phyloP scores from a whole-genome alignment of 78 protist genomes.

The slime mould (Dictyostelium discoideum) region DNA sequence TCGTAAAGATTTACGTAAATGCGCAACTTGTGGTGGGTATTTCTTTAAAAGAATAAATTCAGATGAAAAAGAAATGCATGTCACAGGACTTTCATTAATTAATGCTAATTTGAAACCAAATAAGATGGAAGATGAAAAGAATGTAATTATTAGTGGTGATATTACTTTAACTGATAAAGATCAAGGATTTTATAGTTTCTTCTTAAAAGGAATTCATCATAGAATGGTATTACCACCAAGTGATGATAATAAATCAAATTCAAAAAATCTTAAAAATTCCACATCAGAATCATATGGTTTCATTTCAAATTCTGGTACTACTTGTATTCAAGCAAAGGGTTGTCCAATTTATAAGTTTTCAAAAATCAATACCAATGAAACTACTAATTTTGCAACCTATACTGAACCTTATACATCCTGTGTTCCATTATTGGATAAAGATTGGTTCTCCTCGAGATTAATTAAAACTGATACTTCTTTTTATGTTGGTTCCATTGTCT shows the following conservation, averaged over 20 bases:
- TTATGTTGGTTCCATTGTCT: background rate
- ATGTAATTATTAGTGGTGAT: background rate
- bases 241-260: background rate
- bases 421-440: background rate
- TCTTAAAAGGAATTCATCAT: background rate
- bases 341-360: background rate
- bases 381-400: background rate
- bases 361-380: background rate
- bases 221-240: constrained; percentile 3
- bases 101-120: background rate
- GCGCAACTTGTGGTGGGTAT: constrained; percentile 29
- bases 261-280: background rate
- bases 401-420: background rate
- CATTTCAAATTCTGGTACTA: background rate
- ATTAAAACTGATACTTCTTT: background rate
- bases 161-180: background rate
- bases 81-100: background rate
- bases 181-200: background rate
- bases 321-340: background rate
- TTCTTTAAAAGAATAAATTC: background rate
- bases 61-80: background rate
- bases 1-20: constrained; percentile 23
- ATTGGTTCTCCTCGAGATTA: constrained; percentile 19
- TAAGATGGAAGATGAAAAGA: background rate
- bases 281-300: background rate